A percentile compares a stretch with the other conserved stretches of the same genome.
Conservation (phyloP, 805 yeast genomes). For the Ogataea wickerhamii region DNA sequence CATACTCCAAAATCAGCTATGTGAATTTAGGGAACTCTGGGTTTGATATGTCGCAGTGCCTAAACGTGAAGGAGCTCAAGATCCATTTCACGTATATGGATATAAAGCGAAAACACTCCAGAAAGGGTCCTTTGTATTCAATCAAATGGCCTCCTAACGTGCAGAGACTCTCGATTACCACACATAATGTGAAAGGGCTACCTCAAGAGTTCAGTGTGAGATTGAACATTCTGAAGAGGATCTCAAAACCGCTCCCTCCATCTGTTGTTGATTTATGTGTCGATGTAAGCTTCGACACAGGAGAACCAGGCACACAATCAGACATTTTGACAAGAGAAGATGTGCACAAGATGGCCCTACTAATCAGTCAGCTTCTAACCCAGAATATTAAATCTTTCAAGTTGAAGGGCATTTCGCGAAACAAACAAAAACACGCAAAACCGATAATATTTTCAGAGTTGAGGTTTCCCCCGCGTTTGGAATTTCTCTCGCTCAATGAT, state of each 20-base stretch:
- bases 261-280: slow-evolving; percentile 28
- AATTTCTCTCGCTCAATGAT: slow-evolving; percentile 28
- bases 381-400: slow-evolving; percentile 26
- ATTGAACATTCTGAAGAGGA: slow-evolving; percentile 24
- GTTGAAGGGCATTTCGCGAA: slow-evolving; percentile 30
- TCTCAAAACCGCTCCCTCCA: slow-evolving; percentile 27
- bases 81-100: slow-evolving; percentile 29
- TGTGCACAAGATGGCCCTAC: slow-evolving; percentile 24
- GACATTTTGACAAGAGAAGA: slow-evolving; percentile 29
- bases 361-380: slow-evolving; percentile 26
- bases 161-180: slow-evolving; percentile 28
- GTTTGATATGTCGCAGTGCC: slow-evolving; percentile 27
- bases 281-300: slow-evolving; percentile 32
- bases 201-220: slow-evolving; percentile 28
- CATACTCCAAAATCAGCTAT: slow-evolving; percentile 29
- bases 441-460: slow-evolving; percentile 30
- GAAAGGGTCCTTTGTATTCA: slow-evolving; percentile 10
- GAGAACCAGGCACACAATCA: slow-evolving; percentile 29
- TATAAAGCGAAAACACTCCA: slow-evolving; percentile 10
- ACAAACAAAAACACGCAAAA: slow-evolving; percentile 29
- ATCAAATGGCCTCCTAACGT: slow-evolving; percentile 28
- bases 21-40: slow-evolving; percentile 28
- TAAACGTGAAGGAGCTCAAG: slow-evolving; percentile 27
- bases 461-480: slow-evolving; percentile 26
- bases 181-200: slow-evolving; percentile 29